Conservation (phyloP, 2,329 filamentous ascomycete genomes). For the Endoconidiophora laricicola region DNA sequence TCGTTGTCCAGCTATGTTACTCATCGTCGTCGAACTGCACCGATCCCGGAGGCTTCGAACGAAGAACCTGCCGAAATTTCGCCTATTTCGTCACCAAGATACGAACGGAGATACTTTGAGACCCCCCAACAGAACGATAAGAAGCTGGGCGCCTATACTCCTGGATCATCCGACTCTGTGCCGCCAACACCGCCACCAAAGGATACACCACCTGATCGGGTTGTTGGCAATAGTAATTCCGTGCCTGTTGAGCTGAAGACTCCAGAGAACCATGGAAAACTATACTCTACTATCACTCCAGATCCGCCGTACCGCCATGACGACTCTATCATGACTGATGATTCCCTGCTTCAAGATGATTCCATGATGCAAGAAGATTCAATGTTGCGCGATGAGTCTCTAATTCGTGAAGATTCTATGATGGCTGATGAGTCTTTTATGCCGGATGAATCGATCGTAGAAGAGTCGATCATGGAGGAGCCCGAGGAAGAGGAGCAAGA, state of each 20-base stretch:
- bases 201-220: conserved; percentile 4
- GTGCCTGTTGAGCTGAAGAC: background rate
- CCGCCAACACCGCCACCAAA: conserved; percentile 11
- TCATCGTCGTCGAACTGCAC: conserved; percentile 2
- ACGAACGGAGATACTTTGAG: conserved; percentile 4
- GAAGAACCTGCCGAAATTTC: conserved; percentile 1
- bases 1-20: conserved; percentile 5
- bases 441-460: background rate
- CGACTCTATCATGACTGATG: conserved; percentile 2
- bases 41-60: background rate
- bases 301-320: background rate
- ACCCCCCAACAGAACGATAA: background rate
- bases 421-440: too few species aligned
- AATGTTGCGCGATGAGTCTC: too few species aligned
- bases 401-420: too few species aligned
- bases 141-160: background rate
- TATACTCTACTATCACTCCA: background rate
- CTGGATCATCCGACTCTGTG: background rate
- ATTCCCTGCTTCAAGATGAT: background rate
- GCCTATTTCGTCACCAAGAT: background rate
- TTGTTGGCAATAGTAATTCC: background rate
- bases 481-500: conserved; percentile 1
- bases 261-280: background rate
- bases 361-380: too few species aligned
- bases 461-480: conserved; percentile 7